Evolutionary conservation across 345 rosid species (phyloP).

Genomic region (Abelmoschus esculentus): DNA sequence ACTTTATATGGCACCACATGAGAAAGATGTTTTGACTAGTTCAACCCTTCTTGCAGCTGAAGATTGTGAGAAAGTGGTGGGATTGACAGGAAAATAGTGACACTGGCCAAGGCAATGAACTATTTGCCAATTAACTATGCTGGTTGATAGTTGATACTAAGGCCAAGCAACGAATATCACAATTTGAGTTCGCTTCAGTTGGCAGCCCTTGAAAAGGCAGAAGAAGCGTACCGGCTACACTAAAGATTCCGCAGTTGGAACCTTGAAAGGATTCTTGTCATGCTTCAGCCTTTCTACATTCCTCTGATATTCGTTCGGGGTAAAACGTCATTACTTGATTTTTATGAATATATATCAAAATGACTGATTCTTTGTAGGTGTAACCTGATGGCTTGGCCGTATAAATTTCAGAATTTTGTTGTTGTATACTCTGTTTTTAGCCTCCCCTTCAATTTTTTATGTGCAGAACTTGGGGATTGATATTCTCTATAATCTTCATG

Average conservation of each 20-base stretch:
- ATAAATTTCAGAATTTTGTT: background rate
- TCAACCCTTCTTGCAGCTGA: background rate
- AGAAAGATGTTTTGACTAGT: background rate
- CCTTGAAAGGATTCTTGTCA: background rate
- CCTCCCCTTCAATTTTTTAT: background rate
- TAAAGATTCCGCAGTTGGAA: constrained; percentile 8
- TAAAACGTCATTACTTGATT: constrained; percentile 27
- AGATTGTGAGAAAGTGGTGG: background rate
- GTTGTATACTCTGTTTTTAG: background rate
- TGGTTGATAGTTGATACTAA: background rate
- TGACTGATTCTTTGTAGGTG: constrained; percentile 27
- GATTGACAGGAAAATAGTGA: background rate
- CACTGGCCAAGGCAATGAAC: background rate
- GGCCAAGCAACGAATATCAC: background rate
- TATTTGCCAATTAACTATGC: background rate
- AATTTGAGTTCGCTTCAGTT: background rate
- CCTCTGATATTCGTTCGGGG: constrained; percentile 26
- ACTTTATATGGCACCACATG: constrained; percentile 32
- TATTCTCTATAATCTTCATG: no score
- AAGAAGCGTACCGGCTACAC: background rate
- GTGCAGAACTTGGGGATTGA: no score
- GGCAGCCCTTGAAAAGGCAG: background rate
- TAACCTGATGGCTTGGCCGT: background rate
- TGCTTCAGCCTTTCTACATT: constrained; percentile 7
- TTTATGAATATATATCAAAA: constrained; percentile 22